Base-by-base conservation (phyloP, 768 basidiomycete genomes). In the Russula brevipes region DNA sequence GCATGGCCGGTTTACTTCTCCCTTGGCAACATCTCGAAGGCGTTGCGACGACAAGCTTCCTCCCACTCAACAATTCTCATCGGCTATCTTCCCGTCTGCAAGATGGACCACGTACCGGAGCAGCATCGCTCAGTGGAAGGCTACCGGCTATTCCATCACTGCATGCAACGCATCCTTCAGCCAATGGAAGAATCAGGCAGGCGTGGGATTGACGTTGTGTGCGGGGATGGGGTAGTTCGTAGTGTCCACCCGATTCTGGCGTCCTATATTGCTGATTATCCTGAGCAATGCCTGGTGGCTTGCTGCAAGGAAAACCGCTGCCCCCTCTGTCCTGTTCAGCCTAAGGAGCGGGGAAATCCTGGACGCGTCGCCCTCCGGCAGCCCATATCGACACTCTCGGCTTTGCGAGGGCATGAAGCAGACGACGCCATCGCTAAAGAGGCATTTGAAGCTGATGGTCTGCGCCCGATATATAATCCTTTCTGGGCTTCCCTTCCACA, bases 211-310 rank as follows among this genome's bases (percentile, higher is more conserved):
- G 49, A 62, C 4, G 47, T 73, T 52, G n/a, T 46, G 2, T 57
- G 67, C 35, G 65, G 45, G 0, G 67, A 71, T 50, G 70, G 70
- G 4, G 44, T 10, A 1, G 38, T 67, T 2, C 67, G 66, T 9
- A 5, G 12, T 5, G 31, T 50, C 12, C 14, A 31, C 8, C 30
- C 30, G 1, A 50, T 50, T 9, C 14, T 50, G 7, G 49, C 49
- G 1, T 10, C 49, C 2, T 50, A 50, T 24, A n/a, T 24, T 2
- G 38, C 33, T 2, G 60, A 63, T 19, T 59, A 55, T 49, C 71
- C 72, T 14, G 31, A 50, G 8, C 49, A 50, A 12, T 50, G 49
- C 31, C 31, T 50, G 31, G 49, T 50, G 2, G 24, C 47, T 50
- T 50, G 30, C 8, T 50, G 49, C 17, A 31, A 12, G 31, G 30